Base-by-base conservation (phyloP, 2,329 filamentous ascomycete genomes). In the Hypoxylon sp. region DNA sequence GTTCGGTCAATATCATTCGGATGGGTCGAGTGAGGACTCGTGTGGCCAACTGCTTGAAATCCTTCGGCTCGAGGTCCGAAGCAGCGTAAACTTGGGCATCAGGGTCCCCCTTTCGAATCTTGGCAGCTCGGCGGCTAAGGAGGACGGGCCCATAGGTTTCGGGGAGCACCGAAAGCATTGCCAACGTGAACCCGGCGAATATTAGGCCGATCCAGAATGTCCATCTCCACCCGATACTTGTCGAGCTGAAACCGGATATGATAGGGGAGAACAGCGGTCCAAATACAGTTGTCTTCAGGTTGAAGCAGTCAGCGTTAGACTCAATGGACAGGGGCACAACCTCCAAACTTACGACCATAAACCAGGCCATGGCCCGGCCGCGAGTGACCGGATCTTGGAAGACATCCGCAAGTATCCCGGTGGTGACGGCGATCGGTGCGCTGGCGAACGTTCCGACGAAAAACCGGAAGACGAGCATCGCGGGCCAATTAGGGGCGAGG, bases 11-110 rank as follows among this genome's bases (percentile, higher is more conserved):
- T 30, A 90, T 80, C 91, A 94, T 94, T 24, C 89, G 83, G 5
- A 93, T 76, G 0, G 92, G 91, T 0, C 91, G 80, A 1, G 88
- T 89, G 37, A 94, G 79, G 0, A 92, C 89, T n/a, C 90, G 85
- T 1, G 84, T 87, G n/a, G 88, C 74, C 54, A 92, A 82, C 68
- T 90, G 84, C 34, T 78, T 81, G 43, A 85, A 53, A 60, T 87
- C 77, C 26, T 84, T 82, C 54, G 82, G 79, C 70, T 91, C 87
- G 20, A 91, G 76, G 72, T 92, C 89, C 51, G 86, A 82, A 0
- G 86, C 85, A 1, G 90, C 85, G 53, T 87, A 79, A 53, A 88
- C 83, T 62, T 81, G 72, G 30, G 77, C 73, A 48, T 81, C 79
- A 0, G 83, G 85, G 26, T 86, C 84, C 28, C 81, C 80, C 69